Evolutionary conservation across 768 basidiomycete genomes (phyloP).

Genomic region (Leccinum aurantiacum): DNA sequence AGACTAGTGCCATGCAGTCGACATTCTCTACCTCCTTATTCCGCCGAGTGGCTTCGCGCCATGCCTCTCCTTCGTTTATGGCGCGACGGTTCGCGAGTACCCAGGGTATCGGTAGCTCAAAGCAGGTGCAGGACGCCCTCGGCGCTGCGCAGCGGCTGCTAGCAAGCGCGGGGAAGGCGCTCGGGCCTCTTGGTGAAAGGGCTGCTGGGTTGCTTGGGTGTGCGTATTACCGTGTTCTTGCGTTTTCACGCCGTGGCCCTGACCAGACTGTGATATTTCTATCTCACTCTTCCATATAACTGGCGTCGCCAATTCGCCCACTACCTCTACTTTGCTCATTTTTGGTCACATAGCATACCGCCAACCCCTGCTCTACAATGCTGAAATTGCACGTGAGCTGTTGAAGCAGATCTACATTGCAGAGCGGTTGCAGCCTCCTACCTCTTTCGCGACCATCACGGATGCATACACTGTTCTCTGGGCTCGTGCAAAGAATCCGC

Average conservation of each 20-base stretch:
- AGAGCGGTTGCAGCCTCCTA: slow-evolving; percentile 65
- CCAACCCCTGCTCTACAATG: slow-evolving; percentile 76
- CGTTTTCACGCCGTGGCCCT: neutral
- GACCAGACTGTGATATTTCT: neutral
- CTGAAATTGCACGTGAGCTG: slow-evolving; percentile 72
- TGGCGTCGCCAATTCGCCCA: neutral
- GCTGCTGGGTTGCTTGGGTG: slow-evolving; percentile 58
- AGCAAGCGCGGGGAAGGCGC: slow-evolving; percentile 47
- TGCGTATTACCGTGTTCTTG: slow-evolving; percentile 29
- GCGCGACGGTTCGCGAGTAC: slow-evolving; percentile 44
- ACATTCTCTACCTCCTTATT: slow-evolving; percentile 27
- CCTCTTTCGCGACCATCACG: slow-evolving; percentile 49
- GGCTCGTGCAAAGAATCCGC: slow-evolving; percentile 53
- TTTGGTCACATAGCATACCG: slow-evolving; percentile 55
- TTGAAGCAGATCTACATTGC: slow-evolving; percentile 71
- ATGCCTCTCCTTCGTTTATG: slow-evolving; percentile 15
- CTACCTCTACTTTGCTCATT: neutral
- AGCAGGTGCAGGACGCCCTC: slow-evolving; percentile 71
- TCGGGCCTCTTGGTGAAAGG: slow-evolving; percentile 52
- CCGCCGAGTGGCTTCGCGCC: slow-evolving; percentile 22
- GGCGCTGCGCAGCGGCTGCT: slow-evolving; percentile 57
- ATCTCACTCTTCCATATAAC: neutral
- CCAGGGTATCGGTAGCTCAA: slow-evolving; percentile 47
- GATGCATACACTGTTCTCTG: slow-evolving; percentile 66
- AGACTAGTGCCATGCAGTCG: slow-evolving; percentile 23